Evolutionary conservation across 2,329 filamentous ascomycete genomes (phyloP).

Genomic region (Tolypocladium ovalisporum): DNA sequence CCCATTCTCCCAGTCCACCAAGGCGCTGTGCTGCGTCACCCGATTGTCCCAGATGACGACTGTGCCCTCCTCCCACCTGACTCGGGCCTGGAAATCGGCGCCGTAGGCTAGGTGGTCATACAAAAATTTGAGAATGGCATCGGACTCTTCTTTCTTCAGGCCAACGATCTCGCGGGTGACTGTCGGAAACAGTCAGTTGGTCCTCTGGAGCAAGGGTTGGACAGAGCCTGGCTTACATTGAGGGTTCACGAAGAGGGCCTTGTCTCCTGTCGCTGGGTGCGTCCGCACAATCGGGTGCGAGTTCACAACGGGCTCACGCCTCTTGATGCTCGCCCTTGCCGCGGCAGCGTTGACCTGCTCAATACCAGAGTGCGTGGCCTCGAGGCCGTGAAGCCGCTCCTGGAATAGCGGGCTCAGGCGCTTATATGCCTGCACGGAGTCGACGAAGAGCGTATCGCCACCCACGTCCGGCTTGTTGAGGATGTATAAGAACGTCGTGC

Average conservation of each 20-base stretch:
- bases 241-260: constrained; percentile 72
- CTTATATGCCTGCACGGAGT: constrained; percentile 71
- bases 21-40: constrained; percentile 66
- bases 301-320: constrained; percentile 63
- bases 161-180: constrained; percentile 74
- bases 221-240: constrained; percentile 48
- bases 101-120: constrained; percentile 41
- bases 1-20: constrained; percentile 73
- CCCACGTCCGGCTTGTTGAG: constrained; percentile 73
- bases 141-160: constrained; percentile 78
- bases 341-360: constrained; percentile 67
- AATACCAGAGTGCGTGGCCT: constrained; percentile 69
- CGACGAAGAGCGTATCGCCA: constrained; percentile 76
- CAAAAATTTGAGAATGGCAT: constrained; percentile 62
- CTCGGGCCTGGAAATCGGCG: constrained; percentile 58
- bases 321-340: constrained; percentile 57
- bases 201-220: neutral
- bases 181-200: constrained; percentile 17
- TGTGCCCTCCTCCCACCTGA: constrained; percentile 70
- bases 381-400: constrained; percentile 68
- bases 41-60: constrained; percentile 85
- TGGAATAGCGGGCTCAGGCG: constrained; percentile 70
- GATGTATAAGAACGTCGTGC: constrained; percentile 80
- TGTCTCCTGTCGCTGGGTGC: constrained; percentile 74
- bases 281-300: constrained; percentile 72